Evolutionary conservation across 208 protist species (phyloP).

Genomic region (Trypanosomatidae sp.): DNA sequence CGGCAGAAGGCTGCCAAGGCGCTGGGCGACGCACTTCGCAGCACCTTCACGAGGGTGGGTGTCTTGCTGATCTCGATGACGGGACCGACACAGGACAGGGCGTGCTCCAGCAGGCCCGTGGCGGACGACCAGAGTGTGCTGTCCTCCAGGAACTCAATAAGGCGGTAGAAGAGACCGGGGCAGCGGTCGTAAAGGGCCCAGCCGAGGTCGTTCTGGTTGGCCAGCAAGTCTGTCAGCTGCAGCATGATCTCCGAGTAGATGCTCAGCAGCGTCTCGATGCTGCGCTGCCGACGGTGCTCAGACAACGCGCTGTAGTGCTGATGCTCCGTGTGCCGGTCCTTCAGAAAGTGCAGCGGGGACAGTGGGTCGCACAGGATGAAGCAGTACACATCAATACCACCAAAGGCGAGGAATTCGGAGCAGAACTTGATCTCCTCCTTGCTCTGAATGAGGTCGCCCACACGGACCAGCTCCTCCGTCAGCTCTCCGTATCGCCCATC

Average conservation of each 20-base stretch:
- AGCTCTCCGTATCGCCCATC: constrained; percentile 25
- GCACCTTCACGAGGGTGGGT: constrained; percentile 42
- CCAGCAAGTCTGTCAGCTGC: constrained; percentile 65
- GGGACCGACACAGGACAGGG: constrained; percentile 66
- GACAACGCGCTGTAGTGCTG: constrained; percentile 7
- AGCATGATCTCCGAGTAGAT: constrained; percentile 38
- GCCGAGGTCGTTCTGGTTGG: constrained; percentile 67
- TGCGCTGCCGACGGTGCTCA: constrained; percentile 13
- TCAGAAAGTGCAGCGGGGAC: constrained; percentile 18
- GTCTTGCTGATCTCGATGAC: constrained; percentile 76
- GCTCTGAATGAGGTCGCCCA: constrained; percentile 44
- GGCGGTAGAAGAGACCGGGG: constrained; percentile 68
- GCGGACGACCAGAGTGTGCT: constrained; percentile 32
- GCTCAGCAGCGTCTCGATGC: constrained; percentile 7
- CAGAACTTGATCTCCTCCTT: constrained; percentile 39
- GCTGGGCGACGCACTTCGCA: constrained; percentile 36
- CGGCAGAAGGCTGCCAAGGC: constrained; percentile 60
- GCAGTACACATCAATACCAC: constrained; percentile 65
- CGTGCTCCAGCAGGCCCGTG: constrained; percentile 60
- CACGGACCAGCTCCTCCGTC: constrained; percentile 11
- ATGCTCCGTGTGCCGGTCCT: constrained; percentile 8
- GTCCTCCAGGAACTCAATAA: constrained; percentile 70
- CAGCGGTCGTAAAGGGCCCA: constrained; percentile 85
- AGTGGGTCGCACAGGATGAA: constrained; percentile 62
- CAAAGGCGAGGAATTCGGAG: constrained; percentile 55